Evolutionary conservation across 768 basidiomycete species (phyloP), one percentile per base, ranked within the genome.

Genomic region (Leccinum subtestaceum): DNA sequence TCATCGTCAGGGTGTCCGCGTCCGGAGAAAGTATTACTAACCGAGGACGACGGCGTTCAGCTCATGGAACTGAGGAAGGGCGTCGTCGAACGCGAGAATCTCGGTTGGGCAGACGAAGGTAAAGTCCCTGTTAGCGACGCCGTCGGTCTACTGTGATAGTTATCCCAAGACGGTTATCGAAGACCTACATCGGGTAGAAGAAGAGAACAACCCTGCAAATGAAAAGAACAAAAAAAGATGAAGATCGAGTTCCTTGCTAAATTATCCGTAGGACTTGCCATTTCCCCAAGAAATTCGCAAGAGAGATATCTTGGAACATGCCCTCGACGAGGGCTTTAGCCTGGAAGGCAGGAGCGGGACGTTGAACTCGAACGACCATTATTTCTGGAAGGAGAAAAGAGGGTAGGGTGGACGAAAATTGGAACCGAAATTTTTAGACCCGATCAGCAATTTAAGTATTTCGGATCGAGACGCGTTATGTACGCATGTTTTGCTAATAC

Each of bases 31-130:
- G 1, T n/a, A 43, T 19, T 19, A 65, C 83, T 17, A 52, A 91
- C 91, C 91, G 61, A 96, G 83, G 47, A 96, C 87, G 40, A 78
- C 79, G 27, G 91, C 86, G 71, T 87, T 84, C 61, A 95, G 77
- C 55, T 80, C 81, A 55, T 84, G 79, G 80, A 96, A 94, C 61
- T 82, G 79, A 53, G 84, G 70, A 32, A 96, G 83, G 9, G 92
- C 88, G 61, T 93, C 91, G 73, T 96, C 94, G 82, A 95, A 97
- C 1, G 94, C 95, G 50, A 95, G 83, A 70, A 97, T 95, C 75
- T 96, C 95, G 58, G 93, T 95, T n/a, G 93, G 93, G 77, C 93
- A 95, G 66, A 91, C 90, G 65, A 91, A 91, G 40, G 91, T 92
- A 75, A 91, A 93, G 69, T 91, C 89, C 80, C 89, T 93, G 61